phyloP scores from a whole-genome alignment of 192 early-diverging fungal genomes.

The Backusella circina region DNA sequence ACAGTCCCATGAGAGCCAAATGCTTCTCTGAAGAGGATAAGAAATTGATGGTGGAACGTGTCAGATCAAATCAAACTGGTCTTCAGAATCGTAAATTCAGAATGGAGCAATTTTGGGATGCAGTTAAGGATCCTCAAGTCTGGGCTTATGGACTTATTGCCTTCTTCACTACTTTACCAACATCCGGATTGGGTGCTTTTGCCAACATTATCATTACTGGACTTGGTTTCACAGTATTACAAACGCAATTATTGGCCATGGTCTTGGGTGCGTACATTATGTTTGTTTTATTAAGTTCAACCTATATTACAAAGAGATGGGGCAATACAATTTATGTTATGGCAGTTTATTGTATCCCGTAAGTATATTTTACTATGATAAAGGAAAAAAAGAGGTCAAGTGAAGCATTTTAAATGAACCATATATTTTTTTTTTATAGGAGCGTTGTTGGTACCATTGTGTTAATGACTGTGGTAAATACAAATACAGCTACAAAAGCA shows the following conservation, averaged over 20 bases:
- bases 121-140: conserved; percentile 1
- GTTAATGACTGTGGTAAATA: conserved; percentile 15
- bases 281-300: not conserved
- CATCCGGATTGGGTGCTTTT: conserved; percentile 16
- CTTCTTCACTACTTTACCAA: conserved; percentile 16
- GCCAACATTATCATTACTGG: conserved; percentile 21
- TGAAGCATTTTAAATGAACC: not conserved
- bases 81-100: conserved; percentile 10
- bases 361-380: not conserved
- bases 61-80: conserved; percentile 18
- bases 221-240: conserved; percentile 16
- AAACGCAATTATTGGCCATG: conserved; percentile 22
- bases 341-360: conserved; percentile 10
- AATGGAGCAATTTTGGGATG: conserved; percentile 17
- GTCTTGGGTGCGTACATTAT: conserved; percentile 19
- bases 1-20: conserved; percentile 22
- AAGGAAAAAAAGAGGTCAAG: not conserved
- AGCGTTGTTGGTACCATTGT: conserved; percentile 14
- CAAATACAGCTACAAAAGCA: conserved; percentile 10
- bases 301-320: conserved; percentile 10
- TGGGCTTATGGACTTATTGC: conserved; percentile 19
- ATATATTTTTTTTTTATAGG: not conserved
- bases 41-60: conserved; percentile 19
- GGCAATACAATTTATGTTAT: conserved; percentile 2
- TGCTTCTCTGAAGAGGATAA: conserved; percentile 22